These are phyloP conservation scores for Botrytis cinerea DNA, from an alignment of 2,329 filamentous ascomycete genomes.

Conservation along the genomic window DNA sequence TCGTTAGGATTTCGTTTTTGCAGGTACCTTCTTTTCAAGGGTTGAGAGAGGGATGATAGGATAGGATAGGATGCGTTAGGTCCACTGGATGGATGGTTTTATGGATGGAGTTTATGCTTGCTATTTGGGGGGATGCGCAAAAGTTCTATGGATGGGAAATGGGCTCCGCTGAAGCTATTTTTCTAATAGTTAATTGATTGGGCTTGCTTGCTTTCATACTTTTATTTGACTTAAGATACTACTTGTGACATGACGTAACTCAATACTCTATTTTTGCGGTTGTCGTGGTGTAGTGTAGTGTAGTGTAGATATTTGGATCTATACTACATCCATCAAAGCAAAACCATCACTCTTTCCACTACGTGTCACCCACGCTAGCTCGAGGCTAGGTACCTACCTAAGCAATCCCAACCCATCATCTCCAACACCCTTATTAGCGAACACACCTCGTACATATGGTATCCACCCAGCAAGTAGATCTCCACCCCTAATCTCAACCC, in stretches of 20 bases:
- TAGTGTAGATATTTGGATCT: neutral
- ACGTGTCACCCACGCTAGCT: neutral
- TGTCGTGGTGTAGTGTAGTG: neutral
- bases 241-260: neutral
- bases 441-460: neutral
- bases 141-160: constrained; percentile 9
- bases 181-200: constrained; percentile 10
- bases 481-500: neutral
- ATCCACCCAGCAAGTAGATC: neutral
- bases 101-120: neutral
- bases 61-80: neutral
- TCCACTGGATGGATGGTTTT: neutral
- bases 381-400: neutral
- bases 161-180: constrained; percentile 9
- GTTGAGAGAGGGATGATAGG: neutral
- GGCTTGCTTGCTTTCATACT: neutral
- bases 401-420: neutral
- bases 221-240: neutral
- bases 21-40: neutral
- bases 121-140: neutral
- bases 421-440: neutral
- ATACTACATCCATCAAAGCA: neutral
- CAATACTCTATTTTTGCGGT: neutral
- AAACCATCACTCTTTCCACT: neutral
- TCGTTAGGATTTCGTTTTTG: constrained; percentile 9